Conservation (phyloP, 345 rosid species). For the Geranium rotundifolium region DNA sequence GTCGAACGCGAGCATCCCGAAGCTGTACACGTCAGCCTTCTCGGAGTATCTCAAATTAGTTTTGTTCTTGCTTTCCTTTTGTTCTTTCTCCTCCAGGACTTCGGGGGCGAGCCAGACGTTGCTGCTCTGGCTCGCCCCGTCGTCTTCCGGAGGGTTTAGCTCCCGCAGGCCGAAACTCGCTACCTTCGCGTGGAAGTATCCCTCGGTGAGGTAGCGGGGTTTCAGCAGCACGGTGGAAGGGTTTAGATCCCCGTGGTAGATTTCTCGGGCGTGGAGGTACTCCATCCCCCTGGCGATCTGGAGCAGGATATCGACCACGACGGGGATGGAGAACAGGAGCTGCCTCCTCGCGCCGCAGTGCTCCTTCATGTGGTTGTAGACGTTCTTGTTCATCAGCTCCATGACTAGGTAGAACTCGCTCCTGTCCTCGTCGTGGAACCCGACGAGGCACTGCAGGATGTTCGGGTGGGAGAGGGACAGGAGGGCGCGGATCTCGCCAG, state of each 20-base stretch:
- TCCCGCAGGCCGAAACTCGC: constrained; percentile 40
- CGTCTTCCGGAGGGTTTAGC: too few species aligned
- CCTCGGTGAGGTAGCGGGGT: constrained; percentile 50
- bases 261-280: constrained; percentile 55
- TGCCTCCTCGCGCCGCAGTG: constrained; percentile 53
- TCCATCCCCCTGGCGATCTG: constrained; percentile 95
- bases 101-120: constrained; percentile 70
- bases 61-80: constrained; percentile 18
- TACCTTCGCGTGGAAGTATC: constrained; percentile 65
- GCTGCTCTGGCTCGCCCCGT: background rate
- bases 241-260: constrained; percentile 63
- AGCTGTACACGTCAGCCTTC: constrained; percentile 92
- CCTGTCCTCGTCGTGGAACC: constrained; percentile 66
- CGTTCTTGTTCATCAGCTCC: constrained; percentile 79
- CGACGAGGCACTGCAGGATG: constrained; percentile 57
- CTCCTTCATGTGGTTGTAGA: constrained; percentile 54
- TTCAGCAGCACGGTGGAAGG: constrained; percentile 54
- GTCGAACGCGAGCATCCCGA: constrained; percentile 77
- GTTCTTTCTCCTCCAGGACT: constrained; percentile 50
- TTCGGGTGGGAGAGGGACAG: constrained; percentile 83
- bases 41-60: constrained; percentile 32
- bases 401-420: constrained; percentile 62
- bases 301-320: constrained; percentile 72
- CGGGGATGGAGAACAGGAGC: constrained; percentile 43
- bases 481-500: constrained; percentile 41